Base-by-base conservation (phyloP, 148 eudicot species). In the Euryodendron excelsum region DNA sequence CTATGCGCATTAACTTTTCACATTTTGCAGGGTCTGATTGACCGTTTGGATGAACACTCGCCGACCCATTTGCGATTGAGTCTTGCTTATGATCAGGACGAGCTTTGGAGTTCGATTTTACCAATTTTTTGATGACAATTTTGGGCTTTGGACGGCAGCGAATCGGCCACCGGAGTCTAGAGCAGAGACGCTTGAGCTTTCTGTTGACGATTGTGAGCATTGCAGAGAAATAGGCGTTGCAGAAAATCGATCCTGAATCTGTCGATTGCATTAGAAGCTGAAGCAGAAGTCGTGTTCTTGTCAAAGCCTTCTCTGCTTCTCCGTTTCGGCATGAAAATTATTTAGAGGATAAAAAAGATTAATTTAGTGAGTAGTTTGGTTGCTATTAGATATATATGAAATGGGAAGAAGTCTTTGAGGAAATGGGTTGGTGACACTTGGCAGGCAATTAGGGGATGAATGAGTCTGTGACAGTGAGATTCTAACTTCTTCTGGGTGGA, bases 131-230 rank as follows among this genome's bases (percentile, higher is more conserved):
- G 11, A 94, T 72, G 77, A 87, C 75, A 81, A 92, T 81, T 80
- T 85, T 89, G 55, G 88, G 85, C n/a, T 79, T 86, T 37, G 90
- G 64, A 53, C 83, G 80, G 74, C 87, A 88, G 60, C 80, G 91
- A 17, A 63, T 34, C 30, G 85, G 86, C 88, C 90, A 84, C 14
- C 90, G 86, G 75, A 91, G 90, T n/a, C 60, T 80, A 12, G 85
- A 75, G 56, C 84, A 92, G 80, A 94, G 89, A 25, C 89, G 94
- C 73, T 83, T 82, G 81, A 94, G 87, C 78, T 84, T 85, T n/a
- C 41, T 83, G 88, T 84, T 87, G 80, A 94, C 78, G 58, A 85
- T 63, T 68, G 67, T 80, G 1, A 92, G 84, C 98, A 94, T 94
- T 44, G 64, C 72, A 33, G 78, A 41, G 75, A 58, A 73, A 58